Evolutionary conservation across 2,329 filamentous ascomycete genomes (phyloP).

Genomic region (Sordariomycetes sp.): DNA sequence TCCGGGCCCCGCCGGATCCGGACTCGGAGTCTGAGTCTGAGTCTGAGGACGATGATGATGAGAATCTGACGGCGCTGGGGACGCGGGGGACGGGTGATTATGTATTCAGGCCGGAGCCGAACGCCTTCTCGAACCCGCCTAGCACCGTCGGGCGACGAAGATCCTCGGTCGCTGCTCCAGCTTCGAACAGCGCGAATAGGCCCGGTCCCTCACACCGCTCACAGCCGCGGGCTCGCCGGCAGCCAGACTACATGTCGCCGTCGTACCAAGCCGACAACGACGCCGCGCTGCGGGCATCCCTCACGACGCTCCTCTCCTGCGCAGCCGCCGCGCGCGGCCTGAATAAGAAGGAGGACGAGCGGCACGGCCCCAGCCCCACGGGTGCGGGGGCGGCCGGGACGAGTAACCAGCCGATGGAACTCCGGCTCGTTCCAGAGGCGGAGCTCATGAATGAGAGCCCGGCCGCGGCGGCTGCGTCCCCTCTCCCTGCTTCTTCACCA

Average conservation of each 20-base stretch:
- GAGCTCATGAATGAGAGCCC: conserved; percentile 33
- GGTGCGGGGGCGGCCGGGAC: conserved; percentile 20
- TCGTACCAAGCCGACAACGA: conserved; percentile 80
- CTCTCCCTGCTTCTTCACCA: conserved; percentile 11
- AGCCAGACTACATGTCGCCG: conserved; percentile 56
- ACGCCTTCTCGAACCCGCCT: conserved; percentile 80
- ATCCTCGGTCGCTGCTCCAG: conserved; percentile 21
- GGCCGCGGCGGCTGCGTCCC: conserved; percentile 7
- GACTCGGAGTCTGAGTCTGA: conserved; percentile 33
- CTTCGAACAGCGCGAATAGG: conserved; percentile 24
- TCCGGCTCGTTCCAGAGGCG: conserved; percentile 47
- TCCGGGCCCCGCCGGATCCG: conserved; percentile 21
- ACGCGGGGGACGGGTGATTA: conserved; percentile 31
- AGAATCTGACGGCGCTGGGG: conserved; percentile 73
- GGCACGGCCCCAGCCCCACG: conserved; percentile 15
- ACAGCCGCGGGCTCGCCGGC: conserved; percentile 28
- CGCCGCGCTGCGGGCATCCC: conserved; percentile 76
- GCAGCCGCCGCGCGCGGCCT: conserved; percentile 78
- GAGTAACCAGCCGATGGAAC: conserved; percentile 39
- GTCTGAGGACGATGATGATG: conserved; percentile 55
- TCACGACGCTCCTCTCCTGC: conserved; percentile 93
- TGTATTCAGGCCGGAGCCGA: conserved; percentile 74
- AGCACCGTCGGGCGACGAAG: conserved; percentile 21
- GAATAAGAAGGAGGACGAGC: conserved; percentile 44
- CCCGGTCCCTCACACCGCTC: conserved; percentile 33